phyloP scores from a whole-genome alignment of 768 basidiomycete genomes.

The Suillus occidentalis region DNA sequence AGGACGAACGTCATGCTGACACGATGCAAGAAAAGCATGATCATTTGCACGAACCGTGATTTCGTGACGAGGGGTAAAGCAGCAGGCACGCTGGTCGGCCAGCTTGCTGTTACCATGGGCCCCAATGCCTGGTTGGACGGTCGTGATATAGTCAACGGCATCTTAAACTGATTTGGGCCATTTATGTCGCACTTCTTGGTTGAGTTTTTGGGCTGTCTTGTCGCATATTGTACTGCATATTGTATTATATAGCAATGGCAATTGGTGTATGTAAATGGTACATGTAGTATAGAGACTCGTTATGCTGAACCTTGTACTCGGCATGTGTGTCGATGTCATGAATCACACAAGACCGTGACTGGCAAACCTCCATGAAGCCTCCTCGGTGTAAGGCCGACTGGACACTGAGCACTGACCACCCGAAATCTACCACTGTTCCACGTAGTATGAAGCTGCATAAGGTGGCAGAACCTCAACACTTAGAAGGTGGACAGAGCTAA shows the following conservation, averaged over 20 bases:
- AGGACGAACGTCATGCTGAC: constrained; percentile 87
- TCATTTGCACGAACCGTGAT: constrained; percentile 55
- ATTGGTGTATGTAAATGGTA: not conserved
- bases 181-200: not conserved
- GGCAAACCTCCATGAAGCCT: too few species aligned
- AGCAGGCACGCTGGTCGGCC: constrained; percentile 24
- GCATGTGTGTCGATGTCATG: too few species aligned
- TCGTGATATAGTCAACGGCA: constrained; percentile 5
- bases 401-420: too few species aligned
- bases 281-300: too few species aligned
- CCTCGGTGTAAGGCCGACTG: too few species aligned
- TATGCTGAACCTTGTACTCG: too few species aligned
- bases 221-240: not conserved
- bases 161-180: not conserved
- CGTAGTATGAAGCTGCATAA: too few species aligned
- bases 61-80: constrained; percentile 20
- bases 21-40: constrained; percentile 73
- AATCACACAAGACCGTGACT: too few species aligned
- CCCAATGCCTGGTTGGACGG: constrained; percentile 18
- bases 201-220: not conserved
- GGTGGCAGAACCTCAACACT: too few species aligned
- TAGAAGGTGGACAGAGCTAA: too few species aligned
- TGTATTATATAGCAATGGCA: not conserved
- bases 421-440: too few species aligned
- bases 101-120: constrained; percentile 18